Base-by-base conservation (phyloP, 208 protist species). In the Trypanosoma vivax region DNA sequence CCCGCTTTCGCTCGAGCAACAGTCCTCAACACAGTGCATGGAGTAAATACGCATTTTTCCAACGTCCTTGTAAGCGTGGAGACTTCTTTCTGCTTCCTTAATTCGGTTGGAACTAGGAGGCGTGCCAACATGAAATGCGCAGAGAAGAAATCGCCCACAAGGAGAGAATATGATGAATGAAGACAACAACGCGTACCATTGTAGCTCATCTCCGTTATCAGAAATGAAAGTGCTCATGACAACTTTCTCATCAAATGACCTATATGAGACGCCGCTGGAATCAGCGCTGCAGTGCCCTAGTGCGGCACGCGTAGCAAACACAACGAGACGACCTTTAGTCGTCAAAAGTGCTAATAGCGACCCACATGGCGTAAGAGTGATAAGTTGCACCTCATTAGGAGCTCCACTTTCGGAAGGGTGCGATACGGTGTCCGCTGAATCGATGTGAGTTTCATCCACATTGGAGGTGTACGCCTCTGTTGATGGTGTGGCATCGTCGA, bases 21-120 rank as follows among this genome's bases (percentile, higher is more conserved):
- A 21, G 31, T 35, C 25, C 27, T 61, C 51, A 16, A 37, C 30
- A 49, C 55, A 71, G 57, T 90, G 79, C 5, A 90, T 63, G 3
- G 83, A 90, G 51, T 70, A 86, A 28, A 90, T 41, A 53, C 61
- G 73, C 5, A 90, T 52, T 52, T 76, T 66, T 14, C 83, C 83
- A 0, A 73, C 65, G 18, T 50, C 40, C 19, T 42, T 41, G 37
- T 34, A 48, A 21, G 29, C 50, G 24, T 39, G 18, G 25, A 25
- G 23, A 23, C 49, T 50, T 11, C 31, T n/a, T n/a, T n/a, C n/a
- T n/a, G n/a, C n/a, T n/a, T n/a, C n/a, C n/a, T n/a, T n/a, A n/a
- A n/a, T n/a, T n/a, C n/a, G n/a, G n/a, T n/a, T n/a, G n/a, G n/a
- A n/a, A n/a, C n/a, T n/a, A n/a, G n/a, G n/a, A n/a, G n/a, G n/a